Base-by-base conservation (phyloP, 2,329 filamentous ascomycete species). In the Fusarium lyarnte region DNA sequence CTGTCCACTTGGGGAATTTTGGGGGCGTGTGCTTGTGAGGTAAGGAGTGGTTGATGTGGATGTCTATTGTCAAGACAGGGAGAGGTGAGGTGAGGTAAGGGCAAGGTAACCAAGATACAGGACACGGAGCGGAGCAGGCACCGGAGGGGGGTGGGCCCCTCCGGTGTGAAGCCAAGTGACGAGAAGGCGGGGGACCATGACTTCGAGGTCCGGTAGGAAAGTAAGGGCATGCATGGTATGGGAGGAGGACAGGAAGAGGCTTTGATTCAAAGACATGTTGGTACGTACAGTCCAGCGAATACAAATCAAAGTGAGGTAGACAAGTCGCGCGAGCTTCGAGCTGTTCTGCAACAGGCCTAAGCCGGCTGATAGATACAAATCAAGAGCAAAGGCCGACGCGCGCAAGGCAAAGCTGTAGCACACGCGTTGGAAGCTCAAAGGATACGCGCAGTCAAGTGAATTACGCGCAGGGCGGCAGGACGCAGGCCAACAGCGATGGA, bases 81-180 rank as follows among this genome's bases (percentile, higher is more conserved):
- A 53, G 64, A 74, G 59, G 53, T 54, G 36, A 54, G 25, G 51
- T 42, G 36, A 57, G 51, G 42, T 42, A 29, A 54, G 36, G 25
- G 63, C 64, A 67, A 75, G 67, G 63, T 54, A 53, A 53, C 51
- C 38, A 42, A 52, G 63, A 69, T 63, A 64, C 41, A 61, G 54
- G 55, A 49, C 29, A 70, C 49, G 60, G 67, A 72, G 66, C 66
- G 66, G 68, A 68, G 66, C 61, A 65, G 68, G 65, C 72, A 61
- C 64, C 51, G 69, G 74, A 70, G 75, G 74, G 74, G 75, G 70
- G 74, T 77, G 74, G 76, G 58, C 58, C 69, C 45, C 69, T 61
- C 67, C 62, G 54, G 61, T 39, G 61, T 39, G 61, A 63, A 64
- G 60, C 51, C 61, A 64, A 71, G 63, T 53, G 52, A 51, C 39